These are phyloP conservation scores for Capsicum rhomboideum DNA, from an alignment of 257 asterid species.

Conservation along the genomic window DNA sequence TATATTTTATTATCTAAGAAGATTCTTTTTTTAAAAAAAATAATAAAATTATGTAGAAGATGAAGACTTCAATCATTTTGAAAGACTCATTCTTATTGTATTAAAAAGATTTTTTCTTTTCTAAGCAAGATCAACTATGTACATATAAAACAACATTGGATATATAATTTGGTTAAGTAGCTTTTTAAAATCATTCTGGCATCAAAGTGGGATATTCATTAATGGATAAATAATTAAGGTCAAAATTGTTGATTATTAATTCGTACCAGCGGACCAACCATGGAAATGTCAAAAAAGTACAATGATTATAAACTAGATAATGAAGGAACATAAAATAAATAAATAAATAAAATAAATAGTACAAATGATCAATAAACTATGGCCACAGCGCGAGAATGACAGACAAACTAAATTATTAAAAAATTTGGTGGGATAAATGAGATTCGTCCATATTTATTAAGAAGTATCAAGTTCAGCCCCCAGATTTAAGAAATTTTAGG, in stretches of 20 bases:
- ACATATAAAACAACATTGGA: neutral
- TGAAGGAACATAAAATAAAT: neutral
- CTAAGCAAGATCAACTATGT: no score
- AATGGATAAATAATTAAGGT: neutral
- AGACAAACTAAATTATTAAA: neutral
- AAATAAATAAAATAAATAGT: neutral
- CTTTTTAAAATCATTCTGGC: neutral
- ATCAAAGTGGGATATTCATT: neutral
- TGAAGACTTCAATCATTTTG: neutral
- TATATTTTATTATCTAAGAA: no score
- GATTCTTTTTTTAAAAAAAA: neutral
- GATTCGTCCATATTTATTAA: rapidly evolving
- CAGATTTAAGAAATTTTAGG: no score
- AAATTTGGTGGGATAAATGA: rapidly evolving
- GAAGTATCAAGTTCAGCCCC: neutral
- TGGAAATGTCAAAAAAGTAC: neutral
- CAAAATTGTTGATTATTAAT: neutral
- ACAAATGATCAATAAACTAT: neutral
- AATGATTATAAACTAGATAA: neutral
- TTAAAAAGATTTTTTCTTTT: no score
- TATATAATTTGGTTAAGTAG: neutral
- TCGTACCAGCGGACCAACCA: neutral
- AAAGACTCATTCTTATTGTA: neutral
- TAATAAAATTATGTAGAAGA: neutral
- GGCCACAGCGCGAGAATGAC: neutral